phyloP scores from a whole-genome alignment of 805 yeast species.

The Tetrapisispora nanseiensis region DNA sequence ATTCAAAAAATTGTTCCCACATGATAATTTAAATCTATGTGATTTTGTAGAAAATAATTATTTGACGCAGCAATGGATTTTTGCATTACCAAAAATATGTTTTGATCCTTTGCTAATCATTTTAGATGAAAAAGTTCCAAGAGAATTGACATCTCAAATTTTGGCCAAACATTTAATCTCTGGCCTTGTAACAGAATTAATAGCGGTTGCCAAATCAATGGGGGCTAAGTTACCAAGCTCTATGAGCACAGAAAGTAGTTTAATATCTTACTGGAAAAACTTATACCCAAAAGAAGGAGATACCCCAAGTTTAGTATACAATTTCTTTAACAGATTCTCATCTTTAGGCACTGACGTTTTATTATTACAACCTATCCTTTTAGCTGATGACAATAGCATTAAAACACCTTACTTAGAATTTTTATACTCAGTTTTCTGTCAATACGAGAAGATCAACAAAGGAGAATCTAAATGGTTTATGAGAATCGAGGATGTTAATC shows the following conservation, averaged over 20 bases:
- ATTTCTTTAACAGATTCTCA: conserved; percentile 47
- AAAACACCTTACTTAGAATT: conserved; percentile 88
- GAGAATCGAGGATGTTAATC: conserved; percentile 9
- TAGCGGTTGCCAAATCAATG: conserved; percentile 66
- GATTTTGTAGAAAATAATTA: conserved; percentile 36
- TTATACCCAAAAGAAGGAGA: conserved; percentile 35
- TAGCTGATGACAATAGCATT: conserved; percentile 81
- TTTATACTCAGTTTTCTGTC: conserved; percentile 68
- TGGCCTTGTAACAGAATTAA: conserved; percentile 68
- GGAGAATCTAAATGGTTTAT: conserved; percentile 29
- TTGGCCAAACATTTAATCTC: conserved; percentile 77
- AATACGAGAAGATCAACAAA: conserved; percentile 42
- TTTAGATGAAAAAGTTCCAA: conserved; percentile 62
- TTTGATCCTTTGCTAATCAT: conserved; percentile 67
- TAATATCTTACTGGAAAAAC: conserved; percentile 45
- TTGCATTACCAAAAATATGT: conserved; percentile 69
- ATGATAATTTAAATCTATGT: conserved; percentile 32
- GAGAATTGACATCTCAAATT: conserved; percentile 49
- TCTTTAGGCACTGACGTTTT: conserved; percentile 60
- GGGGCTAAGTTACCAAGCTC: conserved; percentile 55
- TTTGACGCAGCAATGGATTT: conserved; percentile 72
- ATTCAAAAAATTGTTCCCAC: conserved; percentile 25
- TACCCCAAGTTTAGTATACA: conserved; percentile 57
- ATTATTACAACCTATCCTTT: conserved; percentile 72
- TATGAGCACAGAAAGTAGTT: conserved; percentile 53